A percentile compares a stretch with the other conserved stretches of the same genome.
Evolutionary conservation across 352 stramenopile genomes (phyloP).

Genomic region (Phytopythium ostracodes): DNA sequence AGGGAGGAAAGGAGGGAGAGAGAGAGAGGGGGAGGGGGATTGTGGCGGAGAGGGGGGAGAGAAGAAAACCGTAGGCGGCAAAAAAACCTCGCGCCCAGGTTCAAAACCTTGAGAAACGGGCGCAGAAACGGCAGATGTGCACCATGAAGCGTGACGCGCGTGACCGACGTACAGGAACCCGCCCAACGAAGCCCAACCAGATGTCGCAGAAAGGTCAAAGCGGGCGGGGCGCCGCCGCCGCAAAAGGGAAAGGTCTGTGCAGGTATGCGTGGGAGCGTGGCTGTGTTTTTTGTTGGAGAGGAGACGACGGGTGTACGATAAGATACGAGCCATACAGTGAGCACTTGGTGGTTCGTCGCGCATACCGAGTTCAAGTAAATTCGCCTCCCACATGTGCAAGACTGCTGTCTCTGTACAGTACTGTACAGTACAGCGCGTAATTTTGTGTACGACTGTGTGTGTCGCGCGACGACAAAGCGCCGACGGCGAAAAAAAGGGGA

Average conservation of each 20-base stretch:
- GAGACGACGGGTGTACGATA: neutral
- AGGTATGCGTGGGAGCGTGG: neutral
- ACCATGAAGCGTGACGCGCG: slow-evolving; percentile 54
- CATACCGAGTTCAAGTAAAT: neutral
- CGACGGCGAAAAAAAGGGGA: neutral
- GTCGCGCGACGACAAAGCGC: neutral
- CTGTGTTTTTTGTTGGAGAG: neutral
- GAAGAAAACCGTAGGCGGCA: slow-evolving; percentile 7
- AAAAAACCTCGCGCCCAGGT: slow-evolving; percentile 11
- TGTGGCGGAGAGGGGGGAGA: slow-evolving; percentile 15
- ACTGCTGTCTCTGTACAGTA: neutral
- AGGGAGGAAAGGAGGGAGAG: slow-evolving; percentile 19
- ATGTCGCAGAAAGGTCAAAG: slow-evolving; percentile 4
- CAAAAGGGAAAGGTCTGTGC: neutral
- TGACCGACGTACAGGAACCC: slow-evolving; percentile 51
- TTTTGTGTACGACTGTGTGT: neutral
- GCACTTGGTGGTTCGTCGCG: neutral
- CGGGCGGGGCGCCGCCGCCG: no score
- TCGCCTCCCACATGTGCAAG: neutral
- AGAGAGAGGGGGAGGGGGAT: slow-evolving; percentile 23
- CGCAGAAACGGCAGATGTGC: slow-evolving; percentile 9
- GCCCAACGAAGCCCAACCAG: slow-evolving; percentile 4
- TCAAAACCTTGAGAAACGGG: slow-evolving; percentile 22
- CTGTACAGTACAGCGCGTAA: neutral
- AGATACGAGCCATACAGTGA: neutral